Base-by-base conservation (phyloP, 2,329 filamentous ascomycete genomes). In the Samsoniella hepiali region DNA sequence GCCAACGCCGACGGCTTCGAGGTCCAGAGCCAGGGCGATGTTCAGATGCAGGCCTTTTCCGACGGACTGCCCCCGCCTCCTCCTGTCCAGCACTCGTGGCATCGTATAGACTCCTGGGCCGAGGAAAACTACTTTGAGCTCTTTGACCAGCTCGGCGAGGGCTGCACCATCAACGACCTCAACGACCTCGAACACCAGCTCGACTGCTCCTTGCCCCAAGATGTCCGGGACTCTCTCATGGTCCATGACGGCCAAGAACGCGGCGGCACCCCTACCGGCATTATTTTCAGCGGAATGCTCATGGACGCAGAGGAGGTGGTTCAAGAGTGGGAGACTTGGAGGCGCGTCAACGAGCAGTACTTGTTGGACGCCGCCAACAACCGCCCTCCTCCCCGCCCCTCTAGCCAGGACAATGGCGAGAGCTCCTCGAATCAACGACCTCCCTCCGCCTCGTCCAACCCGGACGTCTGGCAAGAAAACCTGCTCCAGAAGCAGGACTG, bases 291-390 rank as follows among this genome's bases (percentile, higher is more conserved):
- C 65, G 90, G 87, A 74, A 99, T 99, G 95, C 79, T 99, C 67
- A 85, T 99, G 64, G 95, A 99, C 76, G 98, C 95, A 73, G 95
- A 99, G 76, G 95, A 99, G 74, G 97, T 99, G 69, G 89, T 97
- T 29, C 93, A 97, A 75, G 95, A 99, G 75, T 98, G 94, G 91
- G 90, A 91, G 71, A 96, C 97, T 73, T 99, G 95, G 95, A 88
- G 92, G 70, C 88, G 86, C 67, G 95, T 99, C 66, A 97, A 97
- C 73, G 88, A 94, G 64, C 91, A 97, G 72, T 97, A 91, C 74
- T 83, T 98, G 64, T 82, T 85, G 49, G 82, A 86, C 74, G 86
- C 76, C 56, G 78, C 76, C 71, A 82, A 79, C 68, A 80, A 74
- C 73, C 88, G 78, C 63, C 87, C 90, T 5, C 81, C 88, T 17